Evolutionary conservation across 805 yeast genomes (phyloP), one percentile per base, ranked within the genome.

Genomic region (Aciculoconidium aculeatum): DNA sequence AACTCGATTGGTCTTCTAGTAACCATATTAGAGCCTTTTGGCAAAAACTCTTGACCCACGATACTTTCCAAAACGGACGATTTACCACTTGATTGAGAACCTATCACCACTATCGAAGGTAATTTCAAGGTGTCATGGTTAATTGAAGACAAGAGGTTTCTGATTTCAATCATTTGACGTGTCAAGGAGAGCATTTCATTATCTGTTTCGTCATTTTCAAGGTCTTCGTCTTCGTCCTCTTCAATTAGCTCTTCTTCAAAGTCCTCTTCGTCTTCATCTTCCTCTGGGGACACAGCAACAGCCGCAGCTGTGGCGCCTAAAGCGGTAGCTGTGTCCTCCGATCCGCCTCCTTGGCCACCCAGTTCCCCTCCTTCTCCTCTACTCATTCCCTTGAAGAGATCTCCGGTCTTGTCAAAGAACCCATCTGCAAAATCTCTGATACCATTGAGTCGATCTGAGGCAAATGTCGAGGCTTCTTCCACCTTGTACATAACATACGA

Each of bases 21-120:
- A 18, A 94, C 98, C 98, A 92, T 94, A 51, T 94, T 92, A 23
- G 85, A 75, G 17, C 99, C 99, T 55, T 92, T 92, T 19, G 99
- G 99, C 34, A 92, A 62, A 44, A 92, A 92, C 52, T 92, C 96
- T 44, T 84, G 95, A n/a, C 99, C 99, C 4, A 92, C 99, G 34
- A 92, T 83, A 5, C 96, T 75, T 54, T 92, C 98, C 27, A 92
- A 67, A 1, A 92, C 98, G 1, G 97, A 90, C 0, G 96, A 86
- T 55, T 92, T 92, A 25, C 99, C 99, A 23, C 95, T 84, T 6
- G 95, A 83, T 61, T 92, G 99, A 1, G 97, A 90, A 0, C 99
- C 99, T 38, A 92, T 75, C 3, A 92, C 98, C 17, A 92, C 97
- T 45, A 92, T 92, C 0, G 96, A 82, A 2, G 98, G 98, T 23